Evolutionary conservation across 768 basidiomycete genomes (phyloP).

Genomic region (Exidia glandulosa): DNA sequence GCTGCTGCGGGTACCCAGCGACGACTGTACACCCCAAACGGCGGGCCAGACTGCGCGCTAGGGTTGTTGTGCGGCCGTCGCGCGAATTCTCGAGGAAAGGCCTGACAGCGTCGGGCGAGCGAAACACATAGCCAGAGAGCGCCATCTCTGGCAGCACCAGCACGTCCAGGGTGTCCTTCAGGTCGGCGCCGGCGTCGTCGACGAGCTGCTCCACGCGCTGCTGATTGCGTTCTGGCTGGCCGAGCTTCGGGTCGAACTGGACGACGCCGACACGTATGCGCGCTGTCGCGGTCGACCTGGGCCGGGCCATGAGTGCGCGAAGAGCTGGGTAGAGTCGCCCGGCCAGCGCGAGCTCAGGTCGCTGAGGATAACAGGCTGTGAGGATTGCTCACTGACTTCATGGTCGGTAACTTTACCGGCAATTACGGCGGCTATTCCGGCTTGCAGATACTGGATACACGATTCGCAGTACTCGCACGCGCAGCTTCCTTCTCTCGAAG

Average conservation of each 20-base stretch:
- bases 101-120: conserved; percentile 47
- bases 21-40: conserved; percentile 59
- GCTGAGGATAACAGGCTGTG: too few relatives aligned
- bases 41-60: conserved; percentile 59
- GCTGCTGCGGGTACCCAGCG: conserved; percentile 71
- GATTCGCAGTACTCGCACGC: too few relatives aligned
- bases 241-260: not conserved
- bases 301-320: too few relatives aligned
- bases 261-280: not conserved
- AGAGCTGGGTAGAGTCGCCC: too few relatives aligned
- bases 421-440: too few relatives aligned
- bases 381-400: too few relatives aligned
- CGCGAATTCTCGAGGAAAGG: conserved; percentile 67
- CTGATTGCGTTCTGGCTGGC: not conserved
- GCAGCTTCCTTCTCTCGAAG: too few relatives aligned
- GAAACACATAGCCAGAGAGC: conserved; percentile 55
- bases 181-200: too few relatives aligned
- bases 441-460: too few relatives aligned
- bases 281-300: too few relatives aligned
- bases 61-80: conserved; percentile 60
- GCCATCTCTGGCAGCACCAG: not conserved
- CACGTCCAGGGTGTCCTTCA: not conserved
- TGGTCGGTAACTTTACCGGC: too few relatives aligned
- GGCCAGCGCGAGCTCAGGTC: too few relatives aligned
- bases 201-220: not conserved